Evolutionary conservation across 1,284 basidiomycete species (phyloP).

Genomic region (Cutaneotrichosporon daszewskae): DNA sequence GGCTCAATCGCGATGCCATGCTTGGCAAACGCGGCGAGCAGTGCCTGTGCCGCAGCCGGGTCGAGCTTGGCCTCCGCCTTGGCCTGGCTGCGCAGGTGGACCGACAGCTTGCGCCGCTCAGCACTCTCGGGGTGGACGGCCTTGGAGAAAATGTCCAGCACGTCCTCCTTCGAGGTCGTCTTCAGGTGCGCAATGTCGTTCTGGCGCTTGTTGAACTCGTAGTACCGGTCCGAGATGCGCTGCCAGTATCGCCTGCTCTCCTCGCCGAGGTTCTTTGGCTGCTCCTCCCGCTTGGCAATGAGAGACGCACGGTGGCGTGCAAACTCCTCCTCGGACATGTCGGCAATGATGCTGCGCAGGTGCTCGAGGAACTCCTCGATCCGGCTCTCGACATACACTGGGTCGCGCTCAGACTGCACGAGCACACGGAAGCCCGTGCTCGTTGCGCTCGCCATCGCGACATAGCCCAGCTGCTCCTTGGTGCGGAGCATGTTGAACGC

Average conservation of each 20-base stretch:
- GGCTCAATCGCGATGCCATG: slow-evolving; percentile 56
- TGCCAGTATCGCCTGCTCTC: slow-evolving; percentile 62
- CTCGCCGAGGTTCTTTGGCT: slow-evolving; percentile 63
- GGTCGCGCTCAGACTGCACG: slow-evolving; percentile 81
- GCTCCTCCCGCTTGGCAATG: slow-evolving; percentile 65
- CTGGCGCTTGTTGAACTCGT: slow-evolving; percentile 65
- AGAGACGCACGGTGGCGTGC: slow-evolving; percentile 60
- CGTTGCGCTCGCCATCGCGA: slow-evolving; percentile 61
- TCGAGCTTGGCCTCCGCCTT: slow-evolving; percentile 55
- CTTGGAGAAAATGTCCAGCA: slow-evolving; percentile 67
- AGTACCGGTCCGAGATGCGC: slow-evolving; percentile 68
- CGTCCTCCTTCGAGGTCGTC: slow-evolving; percentile 66
- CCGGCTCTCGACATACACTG: slow-evolving; percentile 79
- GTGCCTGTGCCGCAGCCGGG: slow-evolving; percentile 59
- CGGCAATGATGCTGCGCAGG: slow-evolving; percentile 58
- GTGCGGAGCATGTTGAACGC: slow-evolving; percentile 93
- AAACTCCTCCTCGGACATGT: slow-evolving; percentile 61
- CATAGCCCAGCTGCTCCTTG: slow-evolving; percentile 92
- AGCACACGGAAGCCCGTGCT: slow-evolving; percentile 76
- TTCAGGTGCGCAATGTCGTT: slow-evolving; percentile 63
- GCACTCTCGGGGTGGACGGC: slow-evolving; percentile 66
- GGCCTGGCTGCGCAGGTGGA: slow-evolving; percentile 67
- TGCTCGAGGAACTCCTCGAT: slow-evolving; percentile 78
- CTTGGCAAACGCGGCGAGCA: slow-evolving; percentile 56
- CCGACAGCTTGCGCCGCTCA: slow-evolving; percentile 68